Evolutionary conservation across 106 monocot genomes (phyloP), one percentile per base, ranked within the genome.

Genomic region (Posidonia australis): DNA sequence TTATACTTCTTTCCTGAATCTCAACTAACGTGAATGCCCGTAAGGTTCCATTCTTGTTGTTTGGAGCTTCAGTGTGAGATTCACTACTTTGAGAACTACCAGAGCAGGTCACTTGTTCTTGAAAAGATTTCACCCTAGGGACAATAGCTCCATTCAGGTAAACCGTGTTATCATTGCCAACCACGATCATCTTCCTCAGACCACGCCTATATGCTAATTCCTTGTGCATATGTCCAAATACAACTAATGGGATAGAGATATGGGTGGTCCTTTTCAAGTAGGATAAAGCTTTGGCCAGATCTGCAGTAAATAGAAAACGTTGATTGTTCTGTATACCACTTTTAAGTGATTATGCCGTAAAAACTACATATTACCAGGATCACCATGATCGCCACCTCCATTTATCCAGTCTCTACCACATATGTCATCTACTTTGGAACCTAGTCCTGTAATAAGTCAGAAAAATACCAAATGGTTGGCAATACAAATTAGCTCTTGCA

Each of bases 151-250:
- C 94, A 55, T 96, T 96, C 77, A 96, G 47, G 64, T 96, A 96
- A 18, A 96, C 61, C 24, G 82, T 90, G 42, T 64, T 53, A 42
- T 84, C 90, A 13, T 58, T n/a, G 10, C 70, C 76, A 6, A 86
- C 61, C 10, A 63, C 77, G 3, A 94, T 69, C 94, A 94, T 96
- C 56, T 86, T 96, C 63, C 94, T 78, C 13, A 64, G 28, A 12
- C 81, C 85, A 22, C 42, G 70, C 29, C 89, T 70, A 42, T 82
- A 78, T 21, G 81, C 79, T 29, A 96, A 68, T 49, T 63, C 64
- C 44, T 90, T 84, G 67, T 96, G 94, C 94, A 96, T 96, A 65
- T 96, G 94, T 13, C 94, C 94, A 58, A 96, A 96, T 14, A 96
- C 90, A 24, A 96, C 86, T 44, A 96, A 52, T 60, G 86, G 84